Conservation (phyloP, 495 filamentous ascomycete species). For the Xylaria nigripes region DNA sequence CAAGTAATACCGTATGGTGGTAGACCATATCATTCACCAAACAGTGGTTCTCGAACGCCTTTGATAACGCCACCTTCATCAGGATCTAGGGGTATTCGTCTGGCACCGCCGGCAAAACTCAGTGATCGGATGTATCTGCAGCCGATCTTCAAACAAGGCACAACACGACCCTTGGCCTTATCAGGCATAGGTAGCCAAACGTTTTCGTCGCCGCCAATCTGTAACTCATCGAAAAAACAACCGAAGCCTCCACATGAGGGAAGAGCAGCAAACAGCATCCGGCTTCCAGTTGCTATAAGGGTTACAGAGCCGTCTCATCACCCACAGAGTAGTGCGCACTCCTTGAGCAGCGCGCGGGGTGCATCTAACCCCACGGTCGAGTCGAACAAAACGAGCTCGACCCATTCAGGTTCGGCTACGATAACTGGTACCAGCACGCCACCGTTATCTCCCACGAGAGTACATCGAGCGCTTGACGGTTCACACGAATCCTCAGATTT, state of each 20-base stretch:
- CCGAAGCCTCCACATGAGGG: conserved; percentile 23
- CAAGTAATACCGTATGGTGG: conserved; percentile 11
- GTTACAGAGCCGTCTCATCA: conserved; percentile 4
- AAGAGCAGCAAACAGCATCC: conserved; percentile 8
- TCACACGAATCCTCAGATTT: conserved; percentile 26
- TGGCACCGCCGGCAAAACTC: conserved; percentile 37
- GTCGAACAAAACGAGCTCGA: conserved; percentile 14
- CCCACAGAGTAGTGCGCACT: conserved; percentile 18
- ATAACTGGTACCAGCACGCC: conserved; percentile 3
- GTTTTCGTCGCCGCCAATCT: conserved; percentile 12
- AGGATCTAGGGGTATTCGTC: conserved; percentile 13
- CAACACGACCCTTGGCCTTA: conserved; percentile 20
- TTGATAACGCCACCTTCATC: conserved; percentile 32
- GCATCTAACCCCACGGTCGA: conserved; percentile 8
- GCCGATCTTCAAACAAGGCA: not conserved
- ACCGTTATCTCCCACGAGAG: conserved; percentile 20
- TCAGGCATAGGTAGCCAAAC: conserved; percentile 25
- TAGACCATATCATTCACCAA: conserved; percentile 14
- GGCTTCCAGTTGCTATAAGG: not conserved
- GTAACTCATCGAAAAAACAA: conserved; percentile 27
- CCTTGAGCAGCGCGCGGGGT: conserved; percentile 15
- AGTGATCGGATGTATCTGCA: conserved; percentile 34
- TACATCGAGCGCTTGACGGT: conserved; percentile 25
- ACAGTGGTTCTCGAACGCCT: conserved; percentile 29
- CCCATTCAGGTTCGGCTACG: conserved; percentile 6